Evolutionary conservation across 2,329 filamentous ascomycete species (phyloP), one percentile per base, ranked within the genome.

Genomic region (Aspergillus sp.): DNA sequence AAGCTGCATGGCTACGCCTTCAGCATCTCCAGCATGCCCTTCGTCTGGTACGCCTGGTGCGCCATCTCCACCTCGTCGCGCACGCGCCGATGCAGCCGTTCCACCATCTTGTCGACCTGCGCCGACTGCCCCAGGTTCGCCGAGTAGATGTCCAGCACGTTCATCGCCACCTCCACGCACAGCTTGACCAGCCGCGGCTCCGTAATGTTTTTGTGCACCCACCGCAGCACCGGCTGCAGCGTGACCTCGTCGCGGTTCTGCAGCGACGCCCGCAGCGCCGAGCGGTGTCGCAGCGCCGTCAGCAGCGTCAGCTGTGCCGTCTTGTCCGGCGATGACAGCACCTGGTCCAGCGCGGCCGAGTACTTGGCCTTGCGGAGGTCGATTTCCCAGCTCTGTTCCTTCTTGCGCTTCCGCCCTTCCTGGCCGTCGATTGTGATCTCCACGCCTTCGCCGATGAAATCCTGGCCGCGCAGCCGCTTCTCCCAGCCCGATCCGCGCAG

Each of bases 61-160:
- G 90, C 89, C 64, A 87, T 85, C 71, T 95, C 90, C 10, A 92
- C 87, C 70, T 94, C 89, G 38, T 82, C 76, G 56, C 83, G 81
- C 17, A 97, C 93, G 36, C 86, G 79, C 43, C 80, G 76, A 66
- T 88, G 84, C 57, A 96, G 76, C 45, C 78, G 79, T 61, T 83
- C 80, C 64, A 97, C 85, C 45, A 86, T 79, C 46, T 79, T 79
- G 55, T 89, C 85, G 51, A 97, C 81, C 68, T 89, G 85, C 6
- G 82, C 79, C 33, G 87, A 91, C 46, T 85, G 84, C 2, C 84
- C 88, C 20, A 91, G 79, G 60, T 90, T 88, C 67, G 89, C 86
- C 26, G 88, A 85, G 70, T 97, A 99, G 35, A 97, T 77, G 65
- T 99, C 93, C 17, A 97, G 76, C 33, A 97, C 77, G 53, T 91